Evolutionary conservation across 2,329 filamentous ascomycete genomes (phyloP).

Genomic region (Trichoderma citrinoviride): DNA sequence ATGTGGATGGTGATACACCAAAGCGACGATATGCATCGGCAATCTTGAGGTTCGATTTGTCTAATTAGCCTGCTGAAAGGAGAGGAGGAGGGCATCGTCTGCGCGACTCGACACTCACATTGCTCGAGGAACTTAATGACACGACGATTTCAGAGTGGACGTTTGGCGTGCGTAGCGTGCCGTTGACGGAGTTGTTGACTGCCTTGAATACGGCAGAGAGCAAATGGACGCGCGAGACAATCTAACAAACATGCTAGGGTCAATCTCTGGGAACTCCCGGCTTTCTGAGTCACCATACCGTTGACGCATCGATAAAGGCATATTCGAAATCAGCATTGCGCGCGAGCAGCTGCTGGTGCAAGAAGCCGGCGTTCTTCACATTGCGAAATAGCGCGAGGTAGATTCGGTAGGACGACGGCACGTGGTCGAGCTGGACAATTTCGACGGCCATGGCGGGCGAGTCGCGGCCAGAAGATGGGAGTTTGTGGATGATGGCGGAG

Average conservation of each 20-base stretch:
- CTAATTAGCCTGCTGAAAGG: not conserved
- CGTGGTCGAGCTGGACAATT: slow-evolving; percentile 70
- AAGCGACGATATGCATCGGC: slow-evolving; percentile 87
- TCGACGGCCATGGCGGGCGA: slow-evolving; percentile 47
- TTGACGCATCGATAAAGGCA: slow-evolving; percentile 83
- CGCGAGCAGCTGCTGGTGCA: slow-evolving; percentile 80
- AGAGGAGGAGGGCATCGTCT: not conserved
- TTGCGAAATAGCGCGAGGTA: slow-evolving; percentile 73
- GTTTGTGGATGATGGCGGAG: not conserved
- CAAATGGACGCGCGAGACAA: slow-evolving; percentile 70
- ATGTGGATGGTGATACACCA: slow-evolving; percentile 71
- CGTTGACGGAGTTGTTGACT: slow-evolving; percentile 61
- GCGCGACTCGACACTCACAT: slow-evolving; percentile 49
- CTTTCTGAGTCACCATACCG: slow-evolving; percentile 51
- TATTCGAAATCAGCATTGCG: slow-evolving; percentile 88
- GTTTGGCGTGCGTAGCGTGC: slow-evolving; percentile 72
- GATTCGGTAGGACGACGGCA: slow-evolving; percentile 64
- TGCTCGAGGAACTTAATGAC: slow-evolving; percentile 76
- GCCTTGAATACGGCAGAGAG: slow-evolving; percentile 75
- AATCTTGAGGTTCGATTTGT: slow-evolving; percentile 56
- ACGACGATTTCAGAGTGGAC: slow-evolving; percentile 87
- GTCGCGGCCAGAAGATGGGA: not conserved
- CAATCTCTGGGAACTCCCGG: not conserved
- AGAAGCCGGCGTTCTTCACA: slow-evolving; percentile 72
- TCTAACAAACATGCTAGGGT: slow-evolving; percentile 41